These are phyloP conservation scores for Lasiosphaeria ovina DNA, from an alignment of 495 filamentous ascomycete genomes.

Conservation along the genomic window DNA sequence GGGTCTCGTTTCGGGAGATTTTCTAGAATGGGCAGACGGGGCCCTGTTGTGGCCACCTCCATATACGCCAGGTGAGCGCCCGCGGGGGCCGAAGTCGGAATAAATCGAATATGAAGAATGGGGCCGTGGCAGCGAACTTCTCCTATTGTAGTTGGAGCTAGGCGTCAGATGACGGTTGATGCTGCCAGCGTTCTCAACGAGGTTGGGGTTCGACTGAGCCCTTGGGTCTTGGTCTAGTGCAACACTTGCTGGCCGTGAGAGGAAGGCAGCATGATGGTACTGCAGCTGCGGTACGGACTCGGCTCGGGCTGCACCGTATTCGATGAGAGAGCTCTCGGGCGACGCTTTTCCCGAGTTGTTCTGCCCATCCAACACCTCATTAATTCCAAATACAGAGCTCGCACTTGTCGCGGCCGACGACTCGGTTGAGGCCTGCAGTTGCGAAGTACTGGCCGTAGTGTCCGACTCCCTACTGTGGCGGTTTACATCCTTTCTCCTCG, in stretches of 20 bases:
- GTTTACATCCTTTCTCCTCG: conserved; percentile 34
- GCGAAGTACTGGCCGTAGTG: conserved; percentile 43
- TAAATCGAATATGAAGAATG: conserved; percentile 67
- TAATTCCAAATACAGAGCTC: conserved; percentile 48
- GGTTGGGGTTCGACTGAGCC: conserved; percentile 46
- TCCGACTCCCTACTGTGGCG: conserved; percentile 50
- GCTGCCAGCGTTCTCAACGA: conserved; percentile 35
- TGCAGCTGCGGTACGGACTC: conserved; percentile 52
- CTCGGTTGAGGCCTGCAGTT: conserved; percentile 42
- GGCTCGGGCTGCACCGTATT: conserved; percentile 32
- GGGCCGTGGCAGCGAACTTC: conserved; percentile 61
- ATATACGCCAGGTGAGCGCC: conserved; percentile 58
- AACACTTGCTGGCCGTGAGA: conserved; percentile 36
- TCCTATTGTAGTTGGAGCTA: conserved; percentile 45
- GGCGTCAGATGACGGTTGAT: conserved; percentile 61
- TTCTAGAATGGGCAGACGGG: conserved; percentile 60
- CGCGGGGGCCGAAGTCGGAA: conserved; percentile 62
- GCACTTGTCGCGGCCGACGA: conserved; percentile 50
- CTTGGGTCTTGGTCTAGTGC: conserved; percentile 37
- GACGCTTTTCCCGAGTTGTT: conserved; percentile 38
- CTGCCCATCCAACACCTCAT: conserved; percentile 42
- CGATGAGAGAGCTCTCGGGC: conserved; percentile 42
- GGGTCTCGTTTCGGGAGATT: conserved; percentile 74
- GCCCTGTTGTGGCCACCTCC: conserved; percentile 47
- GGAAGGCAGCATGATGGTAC: conserved; percentile 52